A percentile compares a stretch with the other conserved stretches of the same genome.
These are phyloP conservation scores for Gigaspora rosea DNA, from an alignment of 192 early-diverging fungal species.

Conservation along the genomic window DNA sequence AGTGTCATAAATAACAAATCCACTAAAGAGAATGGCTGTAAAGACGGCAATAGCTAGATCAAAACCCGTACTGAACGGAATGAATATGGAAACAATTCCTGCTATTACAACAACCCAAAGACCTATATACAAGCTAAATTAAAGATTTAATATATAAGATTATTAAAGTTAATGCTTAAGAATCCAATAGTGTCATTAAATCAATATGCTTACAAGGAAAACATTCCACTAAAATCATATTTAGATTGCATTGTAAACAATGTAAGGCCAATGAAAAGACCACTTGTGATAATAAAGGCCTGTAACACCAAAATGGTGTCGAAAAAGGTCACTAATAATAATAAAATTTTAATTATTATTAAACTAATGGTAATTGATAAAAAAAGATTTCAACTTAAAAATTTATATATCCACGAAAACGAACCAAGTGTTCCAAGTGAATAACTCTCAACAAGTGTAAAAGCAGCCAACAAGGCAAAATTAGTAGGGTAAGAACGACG, in stretches of 20 bases:
- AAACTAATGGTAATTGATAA: not conserved
- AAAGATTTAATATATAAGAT: not conserved
- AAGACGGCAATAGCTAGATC: conserved; percentile 60
- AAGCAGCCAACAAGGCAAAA: conserved; percentile 57
- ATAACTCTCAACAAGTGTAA: conserved; percentile 60
- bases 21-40: conserved; percentile 71
- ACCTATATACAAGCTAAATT: conserved; percentile 54
- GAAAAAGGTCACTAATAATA: conserved; percentile 62
- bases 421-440: conserved; percentile 40
- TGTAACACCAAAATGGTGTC: conserved; percentile 67
- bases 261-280: conserved; percentile 72
- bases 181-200: not conserved
- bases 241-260: conserved; percentile 78
- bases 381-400: not conserved
- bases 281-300: conserved; percentile 71
- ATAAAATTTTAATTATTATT: not conserved
- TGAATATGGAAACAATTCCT: conserved; percentile 65
- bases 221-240: conserved; percentile 68
- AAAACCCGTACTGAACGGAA: conserved; percentile 63
- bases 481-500: conserved; percentile 64
- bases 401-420: not conserved
- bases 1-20: conserved; percentile 80
- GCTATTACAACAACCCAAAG: conserved; percentile 64
- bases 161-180: conserved; percentile 2
- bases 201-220: conserved; percentile 45